A percentile compares a stretch with the other conserved stretches of the same genome.
Evolutionary conservation across 805 yeast genomes (phyloP).

Genomic region (Zygosaccharomyces gambellarensis): DNA sequence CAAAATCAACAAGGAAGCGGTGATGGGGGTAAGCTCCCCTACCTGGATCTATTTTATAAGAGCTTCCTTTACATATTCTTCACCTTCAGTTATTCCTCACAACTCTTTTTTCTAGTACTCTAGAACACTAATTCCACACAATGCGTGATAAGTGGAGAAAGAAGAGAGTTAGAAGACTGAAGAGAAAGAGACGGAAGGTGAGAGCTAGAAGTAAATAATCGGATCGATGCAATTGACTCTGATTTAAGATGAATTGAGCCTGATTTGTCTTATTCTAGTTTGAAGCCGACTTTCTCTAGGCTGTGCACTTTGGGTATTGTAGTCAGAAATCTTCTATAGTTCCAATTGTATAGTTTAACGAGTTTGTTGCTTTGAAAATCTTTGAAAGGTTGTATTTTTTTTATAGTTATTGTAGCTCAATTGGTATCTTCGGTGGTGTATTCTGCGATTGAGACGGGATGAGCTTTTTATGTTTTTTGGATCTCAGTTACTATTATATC

Average conservation of each 20-base stretch:
- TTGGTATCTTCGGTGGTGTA: too few species aligned
- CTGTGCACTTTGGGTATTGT: background rate
- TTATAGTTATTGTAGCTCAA: too few species aligned
- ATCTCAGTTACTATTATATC: background rate
- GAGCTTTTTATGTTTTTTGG: background rate
- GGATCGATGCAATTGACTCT: slow-evolving; percentile 28
- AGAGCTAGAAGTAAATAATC: slow-evolving; percentile 99
- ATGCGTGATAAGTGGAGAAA: slow-evolving; percentile 99
- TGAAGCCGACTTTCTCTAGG: background rate
- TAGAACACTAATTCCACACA: slow-evolving; percentile 30
- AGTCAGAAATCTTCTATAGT: slow-evolving; percentile 1
- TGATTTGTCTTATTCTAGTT: background rate
- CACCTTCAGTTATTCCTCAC: slow-evolving; percentile 3
- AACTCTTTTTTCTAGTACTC: slow-evolving; percentile 1
- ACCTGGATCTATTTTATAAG: slow-evolving; percentile 7
- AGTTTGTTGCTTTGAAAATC: slow-evolving; percentile 5
- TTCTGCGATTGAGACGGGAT: too few species aligned
- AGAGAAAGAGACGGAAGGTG: slow-evolving; percentile 99
- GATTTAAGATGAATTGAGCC: background rate
- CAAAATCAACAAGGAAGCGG: background rate
- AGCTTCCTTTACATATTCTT: slow-evolving; percentile 3
- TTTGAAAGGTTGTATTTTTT: background rate
- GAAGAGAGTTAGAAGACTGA: slow-evolving; percentile 99
- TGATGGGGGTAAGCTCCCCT: background rate
- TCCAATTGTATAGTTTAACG: slow-evolving; percentile 6